Evolutionary conservation across 495 filamentous ascomycete genomes (phyloP).

Genomic region (Daldinia loculata): DNA sequence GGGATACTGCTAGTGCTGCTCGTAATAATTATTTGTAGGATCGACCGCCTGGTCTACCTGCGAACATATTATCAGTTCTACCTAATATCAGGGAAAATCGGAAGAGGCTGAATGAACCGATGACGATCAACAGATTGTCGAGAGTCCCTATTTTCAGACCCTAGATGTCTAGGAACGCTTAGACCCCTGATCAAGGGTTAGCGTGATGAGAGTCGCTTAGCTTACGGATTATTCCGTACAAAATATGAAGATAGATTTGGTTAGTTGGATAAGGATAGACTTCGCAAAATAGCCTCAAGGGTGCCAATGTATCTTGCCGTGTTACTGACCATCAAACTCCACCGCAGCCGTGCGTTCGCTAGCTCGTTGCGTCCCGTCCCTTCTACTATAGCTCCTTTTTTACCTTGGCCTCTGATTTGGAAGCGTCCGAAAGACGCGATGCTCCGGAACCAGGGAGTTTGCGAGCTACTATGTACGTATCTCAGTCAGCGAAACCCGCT

Average conservation of each 20-base stretch:
- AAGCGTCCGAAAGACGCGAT: slow-evolving; percentile 22
- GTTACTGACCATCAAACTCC: slow-evolving; percentile 15
- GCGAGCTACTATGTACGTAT: slow-evolving; percentile 1
- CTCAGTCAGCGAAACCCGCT: slow-evolving; percentile 24
- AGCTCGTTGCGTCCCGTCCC: slow-evolving; percentile 35
- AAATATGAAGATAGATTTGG: not conserved
- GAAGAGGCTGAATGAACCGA: slow-evolving; percentile 33
- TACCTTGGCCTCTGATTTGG: slow-evolving; percentile 30
- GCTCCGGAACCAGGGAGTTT: slow-evolving; percentile 3
- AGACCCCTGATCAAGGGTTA: slow-evolving; percentile 22
- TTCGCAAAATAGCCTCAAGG: slow-evolving; percentile 8
- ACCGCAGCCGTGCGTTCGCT: slow-evolving; percentile 29
- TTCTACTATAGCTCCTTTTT: slow-evolving; percentile 2
- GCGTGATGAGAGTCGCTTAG: slow-evolving; percentile 10
- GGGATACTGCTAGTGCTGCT: not conserved
- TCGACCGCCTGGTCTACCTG: slow-evolving; percentile 10
- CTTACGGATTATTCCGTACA: too few relatives aligned
- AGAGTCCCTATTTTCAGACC: slow-evolving; percentile 29
- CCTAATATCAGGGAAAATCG: slow-evolving; percentile 12
- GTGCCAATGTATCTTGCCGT: slow-evolving; percentile 2
- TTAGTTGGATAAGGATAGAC: slow-evolving; percentile 27
- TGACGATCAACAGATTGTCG: slow-evolving; percentile 31
- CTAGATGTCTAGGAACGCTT: slow-evolving; percentile 14
- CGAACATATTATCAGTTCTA: slow-evolving; percentile 14
- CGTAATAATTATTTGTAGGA: slow-evolving; percentile 13